phyloP scores from a whole-genome alignment of 305 asterid genomes.

The Solanum hybrid region DNA sequence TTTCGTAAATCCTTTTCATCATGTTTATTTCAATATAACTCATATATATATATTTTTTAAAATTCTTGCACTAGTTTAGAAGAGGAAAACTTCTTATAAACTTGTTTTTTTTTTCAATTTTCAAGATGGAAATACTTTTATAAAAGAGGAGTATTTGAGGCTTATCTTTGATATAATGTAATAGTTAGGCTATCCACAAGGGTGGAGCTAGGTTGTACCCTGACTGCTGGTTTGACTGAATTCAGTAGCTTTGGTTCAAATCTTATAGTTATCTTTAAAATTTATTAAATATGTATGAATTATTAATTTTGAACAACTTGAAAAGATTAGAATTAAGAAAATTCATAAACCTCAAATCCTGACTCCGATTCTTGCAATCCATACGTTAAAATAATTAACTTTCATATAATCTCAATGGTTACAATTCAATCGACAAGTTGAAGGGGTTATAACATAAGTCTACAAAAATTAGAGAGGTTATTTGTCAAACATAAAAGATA shows the following conservation, averaged over 20 bases:
- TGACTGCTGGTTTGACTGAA: background rate
- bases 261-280: no score
- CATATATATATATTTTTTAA: background rate
- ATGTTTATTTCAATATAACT: background rate
- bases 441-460: background rate
- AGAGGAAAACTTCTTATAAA: background rate
- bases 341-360: background rate
- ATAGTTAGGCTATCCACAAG: background rate
- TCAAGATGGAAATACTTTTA: background rate
- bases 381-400: background rate
- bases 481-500: background rate
- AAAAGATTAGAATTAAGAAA: background rate
- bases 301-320: background rate
- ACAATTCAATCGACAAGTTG: background rate
- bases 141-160: background rate
- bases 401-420: background rate
- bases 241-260: no score
- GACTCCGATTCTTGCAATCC: fast-evolving
- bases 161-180: background rate
- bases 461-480: background rate
- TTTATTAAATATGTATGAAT: background rate
- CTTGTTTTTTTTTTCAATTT: background rate
- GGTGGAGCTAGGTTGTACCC: background rate
- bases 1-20: background rate
- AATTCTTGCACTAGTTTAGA: background rate